Base-by-base conservation (phyloP, 805 yeast genomes). In the Metschnikowia sp. region DNA sequence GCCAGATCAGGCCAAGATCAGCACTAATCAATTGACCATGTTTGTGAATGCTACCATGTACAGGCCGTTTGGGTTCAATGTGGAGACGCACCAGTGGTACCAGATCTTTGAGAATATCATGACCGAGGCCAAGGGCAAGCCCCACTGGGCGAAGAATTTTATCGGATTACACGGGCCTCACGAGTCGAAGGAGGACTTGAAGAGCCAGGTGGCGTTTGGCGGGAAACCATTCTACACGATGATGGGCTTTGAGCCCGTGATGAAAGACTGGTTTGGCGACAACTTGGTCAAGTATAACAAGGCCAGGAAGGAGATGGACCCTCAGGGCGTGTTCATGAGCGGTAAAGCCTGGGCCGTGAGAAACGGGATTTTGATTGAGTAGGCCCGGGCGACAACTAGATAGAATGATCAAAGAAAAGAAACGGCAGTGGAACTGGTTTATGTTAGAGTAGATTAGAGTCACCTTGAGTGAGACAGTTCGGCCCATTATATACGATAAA, bases 71-170 rank as follows among this genome's bases (percentile, higher is more conserved):
- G 77, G 79, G 32, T 77, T 79, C 47, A 78, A 83, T 58, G 84
- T 90, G 10, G 84, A 86, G 38, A 82, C 89, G 32, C 81, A 79
- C 39, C 76, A 81, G 55, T 92, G 97, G 97, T 92, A 79, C 68
- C 77, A 78, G 42, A 72, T 76, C n/a, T 92, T 92, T 65, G 99
- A 92, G 67, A 78, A 79, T 44, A 79, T 88, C 1, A 73, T 91
- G 75, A 76, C 75, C 42, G 82, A 80, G 28, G 90, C 86, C 29
- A 90, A 86, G 33, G 99, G 99, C 38, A 87, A 83, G 64, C 99
- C 99, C 2, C 99, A 92, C 66, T 92, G 99, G 99, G 99, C 99
- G 13, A 92, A 92, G 74, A 91, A 90, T 66, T 92, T 89, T 65
- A 72, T 87, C 47, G 96, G 96, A 1, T 56, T 70, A 40, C 63